phyloP scores from a whole-genome alignment of 2,329 filamentous ascomycete genomes.

The Stachybotrys elegans region DNA sequence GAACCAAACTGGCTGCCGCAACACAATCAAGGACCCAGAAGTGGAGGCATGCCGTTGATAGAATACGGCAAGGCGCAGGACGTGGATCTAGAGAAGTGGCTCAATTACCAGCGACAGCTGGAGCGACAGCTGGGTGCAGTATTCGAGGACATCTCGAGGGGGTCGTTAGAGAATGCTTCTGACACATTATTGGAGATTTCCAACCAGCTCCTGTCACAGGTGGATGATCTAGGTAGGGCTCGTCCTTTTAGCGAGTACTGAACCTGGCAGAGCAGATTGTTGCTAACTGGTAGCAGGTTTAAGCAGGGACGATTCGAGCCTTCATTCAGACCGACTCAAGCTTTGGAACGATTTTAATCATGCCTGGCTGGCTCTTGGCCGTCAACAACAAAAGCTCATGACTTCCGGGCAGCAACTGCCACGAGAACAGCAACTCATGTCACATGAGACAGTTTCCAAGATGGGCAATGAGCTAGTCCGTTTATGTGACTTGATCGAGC shows the following conservation, averaged over 20 bases:
- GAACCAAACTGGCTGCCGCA: too few relatives aligned
- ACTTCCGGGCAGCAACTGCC: constrained; percentile 52
- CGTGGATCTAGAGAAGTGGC: constrained; percentile 68
- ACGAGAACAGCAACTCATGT: constrained; percentile 59
- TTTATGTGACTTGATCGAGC: constrained; percentile 81
- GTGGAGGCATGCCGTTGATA: too few relatives aligned
- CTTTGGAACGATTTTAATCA: constrained; percentile 95
- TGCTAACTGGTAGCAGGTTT: constrained; percentile 56
- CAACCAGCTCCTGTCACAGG: constrained; percentile 51
- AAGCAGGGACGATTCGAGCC: constrained; percentile 72
- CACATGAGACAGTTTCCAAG: constrained; percentile 63
- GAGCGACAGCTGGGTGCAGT: constrained; percentile 59
- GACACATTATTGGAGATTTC: constrained; percentile 49
- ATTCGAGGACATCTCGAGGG: constrained; percentile 63
- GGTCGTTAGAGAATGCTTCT: constrained; percentile 43
- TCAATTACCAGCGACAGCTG: constrained; percentile 57
- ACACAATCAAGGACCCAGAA: too few relatives aligned
- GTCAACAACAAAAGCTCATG: constrained; percentile 76
- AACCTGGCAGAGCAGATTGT: too few relatives aligned
- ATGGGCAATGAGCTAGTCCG: constrained; percentile 79
- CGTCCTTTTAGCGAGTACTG: too few relatives aligned
- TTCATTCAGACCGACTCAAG: constrained; percentile 71
- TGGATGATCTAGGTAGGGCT: constrained; percentile 49
- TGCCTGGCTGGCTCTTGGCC: constrained; percentile 79
- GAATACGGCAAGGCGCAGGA: too few relatives aligned